phyloP scores from a whole-genome alignment of 192 early-diverging fungal genomes.

The Allomyces javanicus region DNA sequence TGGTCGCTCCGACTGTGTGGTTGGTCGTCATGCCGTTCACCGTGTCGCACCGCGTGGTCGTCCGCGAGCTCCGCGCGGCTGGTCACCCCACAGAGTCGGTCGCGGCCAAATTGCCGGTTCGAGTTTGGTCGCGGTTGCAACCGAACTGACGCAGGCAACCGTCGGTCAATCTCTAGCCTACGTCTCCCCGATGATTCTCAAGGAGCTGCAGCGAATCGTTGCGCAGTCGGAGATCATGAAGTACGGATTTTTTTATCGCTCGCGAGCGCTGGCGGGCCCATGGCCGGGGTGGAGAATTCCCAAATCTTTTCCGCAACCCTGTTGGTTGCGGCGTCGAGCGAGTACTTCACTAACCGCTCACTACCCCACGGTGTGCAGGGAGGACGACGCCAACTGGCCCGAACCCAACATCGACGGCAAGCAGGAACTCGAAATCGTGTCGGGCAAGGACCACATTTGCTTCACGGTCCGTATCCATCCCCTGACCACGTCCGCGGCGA shows the following conservation, averaged over 20 bases:
- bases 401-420: conserved; percentile 69
- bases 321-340: too few species aligned
- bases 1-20: too few species aligned
- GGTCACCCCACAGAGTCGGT: too few species aligned
- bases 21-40: too few species aligned
- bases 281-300: too few species aligned
- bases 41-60: too few species aligned
- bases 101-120: too few species aligned
- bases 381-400: conserved; percentile 85
- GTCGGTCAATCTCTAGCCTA: conserved; percentile 25
- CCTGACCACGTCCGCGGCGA: not conserved
- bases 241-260: conserved; percentile 15
- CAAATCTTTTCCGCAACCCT: too few species aligned
- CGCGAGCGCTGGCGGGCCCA: too few species aligned
- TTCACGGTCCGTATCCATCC: conserved; percentile 40
- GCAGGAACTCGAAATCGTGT: conserved; percentile 85
- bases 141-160: not conserved
- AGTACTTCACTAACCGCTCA: too few species aligned
- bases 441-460: conserved; percentile 78
- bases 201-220: conserved; percentile 77
- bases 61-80: too few species aligned
- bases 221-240: conserved; percentile 77
- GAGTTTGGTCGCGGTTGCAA: too few species aligned
- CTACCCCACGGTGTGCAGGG: conserved; percentile 23
- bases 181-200: conserved; percentile 56